Percentiles rank a stretch among this genome's conserved stretches.
Conservation (phyloP, 805 yeast genomes). For the Wickerhamiella parazyma region DNA sequence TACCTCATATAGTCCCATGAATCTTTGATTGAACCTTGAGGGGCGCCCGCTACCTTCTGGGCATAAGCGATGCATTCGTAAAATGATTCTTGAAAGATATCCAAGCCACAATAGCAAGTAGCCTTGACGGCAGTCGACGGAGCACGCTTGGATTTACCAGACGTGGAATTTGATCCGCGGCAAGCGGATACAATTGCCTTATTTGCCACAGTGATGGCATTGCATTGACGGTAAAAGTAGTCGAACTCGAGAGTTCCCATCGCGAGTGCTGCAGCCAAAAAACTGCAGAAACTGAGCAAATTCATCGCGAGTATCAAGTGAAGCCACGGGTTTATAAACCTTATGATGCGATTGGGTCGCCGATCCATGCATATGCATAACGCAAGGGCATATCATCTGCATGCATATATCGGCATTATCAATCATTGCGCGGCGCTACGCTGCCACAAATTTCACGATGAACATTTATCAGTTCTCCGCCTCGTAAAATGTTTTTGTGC, state of each 20-base stretch:
- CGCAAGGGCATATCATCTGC: too few relatives aligned
- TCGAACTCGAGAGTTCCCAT: not conserved
- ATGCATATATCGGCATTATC: too few relatives aligned
- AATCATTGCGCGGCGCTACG: too few relatives aligned
- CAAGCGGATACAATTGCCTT: not conserved
- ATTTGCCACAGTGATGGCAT: not conserved
- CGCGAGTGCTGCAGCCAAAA: not conserved
- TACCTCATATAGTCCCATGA: slow-evolving; percentile 2
- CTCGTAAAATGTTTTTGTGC: too few relatives aligned
- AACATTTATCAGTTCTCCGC: too few relatives aligned
- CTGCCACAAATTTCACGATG: too few relatives aligned
- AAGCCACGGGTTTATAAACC: too few relatives aligned
- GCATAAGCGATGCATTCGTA: slow-evolving; percentile 1
- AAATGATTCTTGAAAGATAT: not conserved
- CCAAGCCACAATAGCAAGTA: not conserved
- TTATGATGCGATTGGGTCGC: too few relatives aligned
- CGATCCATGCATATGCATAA: too few relatives aligned
- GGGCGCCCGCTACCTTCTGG: not conserved
- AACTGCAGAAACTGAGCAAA: too few relatives aligned
- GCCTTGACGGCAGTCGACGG: not conserved
- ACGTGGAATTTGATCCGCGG: too few relatives aligned
- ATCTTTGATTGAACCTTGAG: not conserved
- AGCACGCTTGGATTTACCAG: not conserved
- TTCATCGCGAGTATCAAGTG: too few relatives aligned
- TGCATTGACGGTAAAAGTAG: slow-evolving; percentile 2